These are phyloP conservation scores for Suillus spraguei DNA, from an alignment of 768 basidiomycete species.

Conservation along the genomic window DNA sequence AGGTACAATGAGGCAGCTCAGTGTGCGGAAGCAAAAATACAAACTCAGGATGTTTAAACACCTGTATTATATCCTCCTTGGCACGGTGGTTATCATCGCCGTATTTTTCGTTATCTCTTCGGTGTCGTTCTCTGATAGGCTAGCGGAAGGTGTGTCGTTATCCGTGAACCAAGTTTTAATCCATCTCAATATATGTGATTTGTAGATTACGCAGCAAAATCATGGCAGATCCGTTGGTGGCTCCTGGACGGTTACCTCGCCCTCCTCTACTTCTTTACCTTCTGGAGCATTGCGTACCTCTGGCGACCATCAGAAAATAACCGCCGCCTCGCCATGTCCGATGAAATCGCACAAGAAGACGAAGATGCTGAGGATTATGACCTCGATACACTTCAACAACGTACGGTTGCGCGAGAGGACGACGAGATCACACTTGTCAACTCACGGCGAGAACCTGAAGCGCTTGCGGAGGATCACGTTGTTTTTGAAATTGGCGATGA, in stretches of 20 bases:
- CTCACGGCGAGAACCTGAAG: constrained; percentile 49
- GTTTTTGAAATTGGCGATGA: constrained; percentile 94
- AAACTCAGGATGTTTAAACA: constrained; percentile 88
- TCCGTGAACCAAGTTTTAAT: constrained; percentile 10
- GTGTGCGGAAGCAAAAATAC: constrained; percentile 82
- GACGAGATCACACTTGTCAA: constrained; percentile 77
- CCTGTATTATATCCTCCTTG: constrained; percentile 82
- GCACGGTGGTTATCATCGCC: constrained; percentile 77
- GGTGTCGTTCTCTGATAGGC: constrained; percentile 86
- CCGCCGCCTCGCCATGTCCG: constrained; percentile 92
- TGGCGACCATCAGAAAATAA: constrained; percentile 95
- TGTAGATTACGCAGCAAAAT: constrained; percentile 86
- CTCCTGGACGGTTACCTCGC: constrained; percentile 94
- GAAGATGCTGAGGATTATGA: constrained; percentile 94
- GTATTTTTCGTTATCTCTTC: constrained; percentile 94
- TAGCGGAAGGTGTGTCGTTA: constrained; percentile 73
- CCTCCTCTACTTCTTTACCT: constrained; percentile 82
- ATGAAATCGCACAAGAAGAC: constrained; percentile 94
- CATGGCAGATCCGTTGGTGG: constrained; percentile 94
- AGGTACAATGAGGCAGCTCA: constrained; percentile 90
- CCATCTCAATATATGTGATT: constrained; percentile 6
- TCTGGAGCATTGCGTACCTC: constrained; percentile 79
- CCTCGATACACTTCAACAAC: constrained; percentile 69
- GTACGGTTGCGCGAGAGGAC: constrained; percentile 53
- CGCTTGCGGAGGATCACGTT: constrained; percentile 65